A percentile compares a stretch with the other conserved stretches of the same genome.
phyloP scores from a whole-genome alignment of 306 rosid genomes.

The Erythrophleum fordii region DNA sequence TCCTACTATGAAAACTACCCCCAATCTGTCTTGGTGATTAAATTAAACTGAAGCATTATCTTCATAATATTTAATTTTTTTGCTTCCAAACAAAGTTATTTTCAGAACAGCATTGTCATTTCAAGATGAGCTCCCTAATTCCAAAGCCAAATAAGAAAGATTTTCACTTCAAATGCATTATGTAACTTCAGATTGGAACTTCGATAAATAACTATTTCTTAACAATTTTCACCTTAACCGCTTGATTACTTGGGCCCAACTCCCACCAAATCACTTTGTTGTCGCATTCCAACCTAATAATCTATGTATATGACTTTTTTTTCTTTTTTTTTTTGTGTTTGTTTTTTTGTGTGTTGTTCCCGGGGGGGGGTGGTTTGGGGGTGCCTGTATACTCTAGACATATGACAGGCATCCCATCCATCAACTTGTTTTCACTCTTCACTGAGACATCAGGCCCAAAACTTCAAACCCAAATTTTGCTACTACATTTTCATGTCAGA shows the following conservation, averaged over 20 bases:
- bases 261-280: slow-evolving; percentile 8
- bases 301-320: not conserved
- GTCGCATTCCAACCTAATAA: not conserved
- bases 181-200: slow-evolving; percentile 17
- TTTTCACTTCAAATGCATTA: slow-evolving; percentile 1
- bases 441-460: slow-evolving; percentile 19
- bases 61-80: slow-evolving; percentile 6
- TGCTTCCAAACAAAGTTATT: slow-evolving; percentile 13
- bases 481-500: slow-evolving; percentile 28
- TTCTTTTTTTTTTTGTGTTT: too few relatives aligned
- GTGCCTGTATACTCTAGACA: not conserved
- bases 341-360: too few relatives aligned
- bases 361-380: too few relatives aligned
- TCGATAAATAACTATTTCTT: not conserved
- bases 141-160: not conserved
- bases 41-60: slow-evolving; percentile 20
- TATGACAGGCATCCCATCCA: not conserved
- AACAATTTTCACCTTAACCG: slow-evolving; percentile 20
- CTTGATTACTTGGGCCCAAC: not conserved
- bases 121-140: not conserved
- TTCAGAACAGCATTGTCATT: not conserved
- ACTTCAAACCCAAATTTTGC: slow-evolving; percentile 14
- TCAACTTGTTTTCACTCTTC: slow-evolving; percentile 23
- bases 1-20: not conserved
- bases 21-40: not conserved